Percentiles rank a stretch among this genome's conserved stretches.
These are phyloP conservation scores for Apostasia ramifera DNA, from an alignment of 106 monocot genomes.

Conservation along the genomic window DNA sequence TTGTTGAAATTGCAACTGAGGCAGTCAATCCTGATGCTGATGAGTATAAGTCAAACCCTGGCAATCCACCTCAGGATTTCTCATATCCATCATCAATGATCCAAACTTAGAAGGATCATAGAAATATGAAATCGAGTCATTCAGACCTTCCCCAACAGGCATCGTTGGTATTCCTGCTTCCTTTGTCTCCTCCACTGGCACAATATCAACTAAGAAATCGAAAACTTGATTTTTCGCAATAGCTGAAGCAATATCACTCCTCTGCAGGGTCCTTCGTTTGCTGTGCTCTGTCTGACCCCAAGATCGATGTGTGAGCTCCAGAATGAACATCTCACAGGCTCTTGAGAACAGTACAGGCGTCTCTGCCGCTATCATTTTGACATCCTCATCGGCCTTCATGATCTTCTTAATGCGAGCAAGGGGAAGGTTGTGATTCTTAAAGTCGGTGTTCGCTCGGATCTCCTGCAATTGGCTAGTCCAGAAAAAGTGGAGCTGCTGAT, in stretches of 20 bases:
- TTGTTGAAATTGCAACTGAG: too few relatives aligned
- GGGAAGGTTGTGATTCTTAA: constrained; percentile 53
- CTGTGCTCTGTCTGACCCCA: constrained; percentile 56
- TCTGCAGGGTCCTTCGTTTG: constrained; percentile 50
- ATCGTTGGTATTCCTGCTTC: constrained; percentile 1
- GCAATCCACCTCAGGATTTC: neutral
- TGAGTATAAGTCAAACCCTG: too few relatives aligned
- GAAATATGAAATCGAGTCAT: neutral
- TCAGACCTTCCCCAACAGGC: neutral
- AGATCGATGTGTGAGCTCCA: constrained; percentile 40
- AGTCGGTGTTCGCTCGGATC: constrained; percentile 32
- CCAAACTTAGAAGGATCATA: neutral
- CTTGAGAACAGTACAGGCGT: constrained; percentile 52
- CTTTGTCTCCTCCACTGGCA: constrained; percentile 44
- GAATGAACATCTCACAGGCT: constrained; percentile 40
- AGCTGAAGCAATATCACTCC: constrained; percentile 54
- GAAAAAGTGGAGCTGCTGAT: constrained; percentile 33
- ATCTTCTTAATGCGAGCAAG: constrained; percentile 62
- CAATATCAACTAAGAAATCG: constrained; percentile 58
- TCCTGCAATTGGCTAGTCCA: constrained; percentile 22
- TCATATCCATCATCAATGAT: neutral
- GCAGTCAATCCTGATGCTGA: too few relatives aligned
- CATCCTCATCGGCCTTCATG: constrained; percentile 69
- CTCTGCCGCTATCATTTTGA: constrained; percentile 59
- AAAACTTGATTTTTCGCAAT: constrained; percentile 46